These are phyloP conservation scores for Camillea tinctor DNA, from an alignment of 2,329 filamentous ascomycete species.

Conservation along the genomic window DNA sequence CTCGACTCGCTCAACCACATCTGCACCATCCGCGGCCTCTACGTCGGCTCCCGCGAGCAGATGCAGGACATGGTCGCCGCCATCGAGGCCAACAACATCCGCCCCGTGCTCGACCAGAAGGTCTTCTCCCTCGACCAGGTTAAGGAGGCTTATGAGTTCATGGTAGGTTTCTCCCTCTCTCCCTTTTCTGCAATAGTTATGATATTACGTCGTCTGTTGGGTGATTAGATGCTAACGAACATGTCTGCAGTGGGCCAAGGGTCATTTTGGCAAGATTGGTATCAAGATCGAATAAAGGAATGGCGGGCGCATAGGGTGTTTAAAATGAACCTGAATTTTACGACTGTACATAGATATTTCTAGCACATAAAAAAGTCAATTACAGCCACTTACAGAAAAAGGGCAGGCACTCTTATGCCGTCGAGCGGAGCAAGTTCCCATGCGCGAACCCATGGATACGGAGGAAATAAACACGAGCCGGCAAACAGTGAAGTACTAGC, in stretches of 20 bases:
- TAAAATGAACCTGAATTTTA: no score
- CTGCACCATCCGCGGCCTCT: conserved; percentile 41
- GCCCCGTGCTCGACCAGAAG: conserved; percentile 39
- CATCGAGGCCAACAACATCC: conserved; percentile 43
- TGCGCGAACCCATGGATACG: no score
- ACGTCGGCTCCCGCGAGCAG: conserved; percentile 39
- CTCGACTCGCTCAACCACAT: conserved; percentile 46
- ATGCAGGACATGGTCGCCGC: conserved; percentile 44
- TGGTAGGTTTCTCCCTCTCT: conserved; percentile 35
- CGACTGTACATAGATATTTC: no score
- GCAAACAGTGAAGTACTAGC: no score
- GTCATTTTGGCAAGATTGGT: conserved; percentile 55
- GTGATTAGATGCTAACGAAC: conserved; percentile 7
- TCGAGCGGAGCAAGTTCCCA: no score
- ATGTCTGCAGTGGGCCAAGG: conserved; percentile 42
- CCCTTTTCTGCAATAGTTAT: background rate
- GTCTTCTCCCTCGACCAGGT: conserved; percentile 39
- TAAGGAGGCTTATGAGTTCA: conserved; percentile 51
- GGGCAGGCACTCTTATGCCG: no score
- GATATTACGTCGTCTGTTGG: background rate
- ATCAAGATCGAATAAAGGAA: conserved; percentile 43
- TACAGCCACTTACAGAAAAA: no score
- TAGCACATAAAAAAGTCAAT: no score
- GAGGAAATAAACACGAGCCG: no score
- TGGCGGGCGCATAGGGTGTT: background rate